phyloP scores from a whole-genome alignment of 148 eudicot species.

The Spergularia bocconei region DNA sequence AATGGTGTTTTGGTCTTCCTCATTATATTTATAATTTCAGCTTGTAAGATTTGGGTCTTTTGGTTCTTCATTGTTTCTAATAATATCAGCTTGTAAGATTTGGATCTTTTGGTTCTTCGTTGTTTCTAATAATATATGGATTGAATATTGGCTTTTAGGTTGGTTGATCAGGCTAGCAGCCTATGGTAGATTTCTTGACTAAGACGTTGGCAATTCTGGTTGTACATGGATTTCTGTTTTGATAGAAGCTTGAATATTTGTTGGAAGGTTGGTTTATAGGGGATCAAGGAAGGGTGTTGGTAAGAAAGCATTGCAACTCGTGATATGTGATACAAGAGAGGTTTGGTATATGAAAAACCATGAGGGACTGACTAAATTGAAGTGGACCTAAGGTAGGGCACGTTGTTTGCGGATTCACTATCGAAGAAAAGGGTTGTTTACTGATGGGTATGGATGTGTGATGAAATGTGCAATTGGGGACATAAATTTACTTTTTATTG shows the following conservation, averaged over 20 bases:
- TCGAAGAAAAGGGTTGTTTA: too few relatives aligned
- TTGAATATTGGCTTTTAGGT: not conserved
- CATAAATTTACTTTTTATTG: too few relatives aligned
- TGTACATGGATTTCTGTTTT: not conserved
- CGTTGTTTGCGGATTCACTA: too few relatives aligned
- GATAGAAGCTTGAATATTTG: not conserved
- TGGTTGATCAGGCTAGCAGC: not conserved
- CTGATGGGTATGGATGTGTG: too few relatives aligned
- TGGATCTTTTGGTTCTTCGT: not conserved
- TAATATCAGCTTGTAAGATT: too few relatives aligned
- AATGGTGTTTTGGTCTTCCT: not conserved
- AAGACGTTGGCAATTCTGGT: not conserved
- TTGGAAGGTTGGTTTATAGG: not conserved
- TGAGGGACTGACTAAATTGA: slow-evolving; percentile 1
- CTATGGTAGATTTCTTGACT: too few relatives aligned
- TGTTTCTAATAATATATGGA: too few relatives aligned
- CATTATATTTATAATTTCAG: too few relatives aligned
- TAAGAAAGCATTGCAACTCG: not conserved
- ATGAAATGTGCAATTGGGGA: too few relatives aligned
- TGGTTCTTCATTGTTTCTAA: too few relatives aligned
- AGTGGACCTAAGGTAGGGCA: too few relatives aligned
- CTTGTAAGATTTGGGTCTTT: too few relatives aligned
- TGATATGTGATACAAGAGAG: not conserved
- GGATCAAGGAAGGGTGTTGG: not conserved
- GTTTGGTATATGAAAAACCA: not conserved